phyloP scores from a whole-genome alignment of 108 stramenopile species.

The Cylindrotheca closterium region DNA sequence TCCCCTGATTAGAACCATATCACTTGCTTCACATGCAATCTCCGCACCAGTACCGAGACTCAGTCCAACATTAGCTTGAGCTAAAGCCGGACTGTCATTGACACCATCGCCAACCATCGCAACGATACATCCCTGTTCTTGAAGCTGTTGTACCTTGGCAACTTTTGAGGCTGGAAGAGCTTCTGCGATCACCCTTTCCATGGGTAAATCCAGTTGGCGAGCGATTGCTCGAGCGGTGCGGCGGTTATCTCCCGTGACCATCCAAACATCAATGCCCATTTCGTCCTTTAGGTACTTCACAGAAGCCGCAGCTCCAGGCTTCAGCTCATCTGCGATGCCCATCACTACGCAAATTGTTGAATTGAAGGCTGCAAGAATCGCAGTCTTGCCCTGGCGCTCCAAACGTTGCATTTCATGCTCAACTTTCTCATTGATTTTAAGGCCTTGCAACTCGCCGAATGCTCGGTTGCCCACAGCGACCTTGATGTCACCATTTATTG shows the following conservation, averaged over 20 bases:
- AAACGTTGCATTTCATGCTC: conserved; percentile 69
- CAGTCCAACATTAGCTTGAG: conserved; percentile 93
- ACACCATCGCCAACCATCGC: conserved; percentile 98
- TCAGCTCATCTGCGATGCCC: conserved; percentile 85
- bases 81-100: conserved; percentile 96
- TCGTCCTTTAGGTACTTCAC: conserved; percentile 59
- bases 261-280: conserved; percentile 90
- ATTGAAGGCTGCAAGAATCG: conserved; percentile 77
- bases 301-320: conserved; percentile 68
- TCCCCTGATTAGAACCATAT: conserved; percentile 90
- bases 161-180: conserved; percentile 90
- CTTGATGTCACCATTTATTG: conserved; percentile 35
- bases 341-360: conserved; percentile 66
- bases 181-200: conserved; percentile 79
- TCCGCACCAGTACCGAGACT: conserved; percentile 96
- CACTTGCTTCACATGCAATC: conserved; percentile 96
- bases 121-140: conserved; percentile 66
- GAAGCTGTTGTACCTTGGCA: conserved; percentile 68
- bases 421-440: conserved; percentile 53
- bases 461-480: conserved; percentile 81
- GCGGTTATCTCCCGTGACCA: conserved; percentile 96
- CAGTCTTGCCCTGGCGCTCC: conserved; percentile 84
- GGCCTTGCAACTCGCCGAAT: conserved; percentile 43
- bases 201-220: conserved; percentile 63
- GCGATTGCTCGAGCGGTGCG: conserved; percentile 89